Evolutionary conservation across 2,329 filamentous ascomycete genomes (phyloP), one percentile per base, ranked within the genome.

Genomic region (Ascocoryne sarcoides): DNA sequence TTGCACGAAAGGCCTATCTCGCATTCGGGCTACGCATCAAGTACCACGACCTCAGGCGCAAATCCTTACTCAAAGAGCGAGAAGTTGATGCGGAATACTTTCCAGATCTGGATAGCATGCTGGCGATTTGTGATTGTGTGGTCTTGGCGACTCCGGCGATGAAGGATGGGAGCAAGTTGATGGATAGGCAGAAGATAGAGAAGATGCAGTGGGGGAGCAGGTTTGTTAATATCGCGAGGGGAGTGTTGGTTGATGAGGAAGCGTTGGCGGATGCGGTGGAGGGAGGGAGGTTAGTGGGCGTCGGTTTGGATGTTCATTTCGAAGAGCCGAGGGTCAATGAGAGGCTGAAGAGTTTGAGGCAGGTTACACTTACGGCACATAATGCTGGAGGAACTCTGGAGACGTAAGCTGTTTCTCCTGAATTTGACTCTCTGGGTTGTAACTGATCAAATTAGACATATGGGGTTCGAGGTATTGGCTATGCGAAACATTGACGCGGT

Each of bases 321-420:
- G 51, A 69, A 47, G 80, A 84, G 57, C 79, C 79, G 3, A 37
- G 21, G 4, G 51, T 59, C 15, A 56, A 54, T 44, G 46, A 50
- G 10, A 46, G 56, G 15, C 37, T 59, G 17, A 55, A 53, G 40
- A 35, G 17, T 10, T 47, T 51, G 32, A 52, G 44, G 23, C 53
- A 61, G 19, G 65, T 63, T 10, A 68, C 79, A 62, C 56, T 83
- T 40, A 75, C 79, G n/a, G 75, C 75, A 38, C 80, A 83, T 55
- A 81, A 81, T 48, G 79, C 78, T 1, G 79, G 79, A 0, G 76
- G 77, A 3, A 81, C 77, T 26, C 66, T 82, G 10, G 76, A 82
- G 57, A 79, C 78, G 45, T 57, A 40, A 37, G 53, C 47, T 34
- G 10, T 28, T 2, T 30, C 28, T 26, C 20, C n/a, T 35, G n/a